phyloP scores from a whole-genome alignment of 108 stramenopile species.

The Cyclotella baltica region DNA sequence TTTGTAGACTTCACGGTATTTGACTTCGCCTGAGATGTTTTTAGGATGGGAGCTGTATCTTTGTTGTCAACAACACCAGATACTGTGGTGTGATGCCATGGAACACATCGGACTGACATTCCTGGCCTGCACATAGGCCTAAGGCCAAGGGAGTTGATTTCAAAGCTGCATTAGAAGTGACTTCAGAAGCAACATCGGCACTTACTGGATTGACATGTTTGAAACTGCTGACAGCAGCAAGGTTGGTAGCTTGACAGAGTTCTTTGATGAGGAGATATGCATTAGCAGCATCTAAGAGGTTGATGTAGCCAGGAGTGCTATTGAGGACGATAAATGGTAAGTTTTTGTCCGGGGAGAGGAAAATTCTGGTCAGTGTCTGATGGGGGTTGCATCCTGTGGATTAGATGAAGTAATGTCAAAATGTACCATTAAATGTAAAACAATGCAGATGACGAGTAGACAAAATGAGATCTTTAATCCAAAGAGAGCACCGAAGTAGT shows the following conservation, averaged over 20 bases:
- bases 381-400: slow-evolving; percentile 93
- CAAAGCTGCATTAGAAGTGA: slow-evolving; percentile 67
- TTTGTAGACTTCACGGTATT: slow-evolving; percentile 98
- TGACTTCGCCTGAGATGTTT: slow-evolving; percentile 85
- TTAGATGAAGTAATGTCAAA: not conserved
- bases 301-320: slow-evolving; percentile 98
- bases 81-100: slow-evolving; percentile 97
- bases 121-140: slow-evolving; percentile 97
- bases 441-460: not conserved
- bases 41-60: slow-evolving; percentile 93
- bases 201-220: slow-evolving; percentile 99
- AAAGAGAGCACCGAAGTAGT: no score
- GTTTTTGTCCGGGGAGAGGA: slow-evolving; percentile 67
- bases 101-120: slow-evolving; percentile 99
- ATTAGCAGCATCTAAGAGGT: slow-evolving; percentile 97
- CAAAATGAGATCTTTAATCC: no score
- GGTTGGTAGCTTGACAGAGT: slow-evolving; percentile 88
- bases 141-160: slow-evolving; percentile 90
- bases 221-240: slow-evolving; percentile 96
- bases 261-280: slow-evolving; percentile 97
- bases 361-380: slow-evolving; percentile 92
- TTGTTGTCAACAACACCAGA: slow-evolving; percentile 97
- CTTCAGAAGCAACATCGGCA: slow-evolving; percentile 95
- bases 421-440: not conserved
- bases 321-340: slow-evolving; percentile 93